Evolutionary conservation across 306 rosid genomes (phyloP).

Genomic region (Abrus pulchellus): DNA sequence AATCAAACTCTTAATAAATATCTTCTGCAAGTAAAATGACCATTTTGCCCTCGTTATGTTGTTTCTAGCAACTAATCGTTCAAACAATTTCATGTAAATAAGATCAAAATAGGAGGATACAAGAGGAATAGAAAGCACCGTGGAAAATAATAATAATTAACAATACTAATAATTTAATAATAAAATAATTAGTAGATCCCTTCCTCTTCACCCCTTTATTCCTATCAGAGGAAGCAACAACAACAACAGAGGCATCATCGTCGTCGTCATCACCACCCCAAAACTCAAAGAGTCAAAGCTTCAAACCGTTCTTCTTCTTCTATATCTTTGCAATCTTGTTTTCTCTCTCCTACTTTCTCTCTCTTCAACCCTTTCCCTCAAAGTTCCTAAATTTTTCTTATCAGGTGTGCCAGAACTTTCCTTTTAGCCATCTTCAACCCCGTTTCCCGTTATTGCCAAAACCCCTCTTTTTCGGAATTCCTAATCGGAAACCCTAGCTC

Average conservation of each 20-base stretch:
- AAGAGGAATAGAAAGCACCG: not conserved
- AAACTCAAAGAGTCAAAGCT: conserved; percentile 67
- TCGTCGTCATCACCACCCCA: conserved; percentile 67
- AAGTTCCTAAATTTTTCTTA: conserved; percentile 46
- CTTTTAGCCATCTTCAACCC: conserved; percentile 16
- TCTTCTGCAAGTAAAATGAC: not conserved
- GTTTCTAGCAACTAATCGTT: not conserved
- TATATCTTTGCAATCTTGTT: not conserved
- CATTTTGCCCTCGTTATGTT: not conserved
- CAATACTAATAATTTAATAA: conserved; percentile 28
- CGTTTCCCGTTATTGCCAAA: conserved; percentile 33
- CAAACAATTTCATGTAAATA: not conserved
- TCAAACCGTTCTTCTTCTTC: conserved; percentile 57
- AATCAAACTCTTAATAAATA: not conserved
- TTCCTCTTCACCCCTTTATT: conserved; percentile 57
- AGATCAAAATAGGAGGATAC: not conserved
- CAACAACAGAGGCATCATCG: conserved; percentile 59
- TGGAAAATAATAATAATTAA: conserved; percentile 3
- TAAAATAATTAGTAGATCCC: conserved; percentile 57
- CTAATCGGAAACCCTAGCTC: conserved; percentile 64
- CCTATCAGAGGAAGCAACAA: conserved; percentile 52
- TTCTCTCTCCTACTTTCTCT: conserved; percentile 34
- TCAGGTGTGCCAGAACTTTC: conserved; percentile 47
- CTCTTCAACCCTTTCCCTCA: conserved; percentile 31
- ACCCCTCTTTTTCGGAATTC: conserved; percentile 45